Evolutionary conservation across 2,329 filamentous ascomycete genomes (phyloP).

Genomic region (Periglandula ipomoeae): DNA sequence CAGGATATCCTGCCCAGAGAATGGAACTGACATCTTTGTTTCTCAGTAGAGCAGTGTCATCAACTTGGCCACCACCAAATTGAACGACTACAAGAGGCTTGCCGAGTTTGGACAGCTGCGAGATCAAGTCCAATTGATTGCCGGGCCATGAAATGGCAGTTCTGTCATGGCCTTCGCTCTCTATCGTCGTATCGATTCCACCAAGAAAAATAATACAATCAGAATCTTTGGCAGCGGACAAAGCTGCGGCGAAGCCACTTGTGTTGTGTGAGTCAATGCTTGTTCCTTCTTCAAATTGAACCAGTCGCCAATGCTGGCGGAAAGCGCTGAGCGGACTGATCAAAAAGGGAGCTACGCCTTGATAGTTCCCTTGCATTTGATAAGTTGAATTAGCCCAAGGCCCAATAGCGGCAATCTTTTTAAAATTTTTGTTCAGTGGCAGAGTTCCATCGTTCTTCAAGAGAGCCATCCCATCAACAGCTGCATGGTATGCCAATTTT

Average conservation of each 20-base stretch:
- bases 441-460: slow-evolving; percentile 46
- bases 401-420: slow-evolving; percentile 20
- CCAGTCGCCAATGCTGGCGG: not conserved
- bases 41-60: slow-evolving; percentile 37
- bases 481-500: slow-evolving; percentile 46
- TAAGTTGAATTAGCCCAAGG: slow-evolving; percentile 30
- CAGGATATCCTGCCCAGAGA: slow-evolving; percentile 51
- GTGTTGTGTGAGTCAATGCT: not conserved
- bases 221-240: not conserved
- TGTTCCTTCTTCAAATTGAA: not conserved
- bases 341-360: slow-evolving; percentile 15
- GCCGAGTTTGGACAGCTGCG: slow-evolving; percentile 22
- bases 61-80: slow-evolving; percentile 44
- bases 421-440: slow-evolving; percentile 28
- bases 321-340: slow-evolving; percentile 9
- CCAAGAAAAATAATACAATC: slow-evolving; percentile 46
- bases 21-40: slow-evolving; percentile 40
- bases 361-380: slow-evolving; percentile 17
- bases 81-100: slow-evolving; percentile 45
- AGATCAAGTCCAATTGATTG: slow-evolving; percentile 41
- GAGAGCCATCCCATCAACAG: slow-evolving; percentile 35
- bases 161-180: slow-evolving; percentile 43
- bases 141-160: slow-evolving; percentile 40
- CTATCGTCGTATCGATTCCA: slow-evolving; percentile 43
- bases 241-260: not conserved